phyloP scores from a whole-genome alignment of 805 yeast species.

The Candida chilensis region DNA sequence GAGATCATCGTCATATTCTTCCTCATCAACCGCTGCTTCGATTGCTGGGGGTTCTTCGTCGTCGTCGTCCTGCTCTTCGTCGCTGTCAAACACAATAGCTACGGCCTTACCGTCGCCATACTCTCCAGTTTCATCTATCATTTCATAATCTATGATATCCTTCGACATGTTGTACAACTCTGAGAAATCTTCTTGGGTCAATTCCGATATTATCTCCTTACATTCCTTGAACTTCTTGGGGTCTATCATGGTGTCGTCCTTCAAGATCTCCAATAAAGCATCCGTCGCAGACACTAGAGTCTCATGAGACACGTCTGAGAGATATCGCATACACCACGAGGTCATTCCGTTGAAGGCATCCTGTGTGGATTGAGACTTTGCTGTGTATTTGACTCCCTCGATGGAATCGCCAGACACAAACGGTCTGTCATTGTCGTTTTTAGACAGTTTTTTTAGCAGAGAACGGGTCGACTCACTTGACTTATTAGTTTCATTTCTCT shows the following conservation, averaged over 20 bases:
- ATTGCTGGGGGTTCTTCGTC: constrained; percentile 12
- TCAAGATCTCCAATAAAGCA: constrained; percentile 45
- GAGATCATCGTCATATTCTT: constrained; percentile 10
- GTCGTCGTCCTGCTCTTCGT: constrained; percentile 6
- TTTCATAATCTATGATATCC: constrained; percentile 42
- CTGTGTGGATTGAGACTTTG: constrained; percentile 44
- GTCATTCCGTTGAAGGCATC: constrained; percentile 48
- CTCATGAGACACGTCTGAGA: constrained; percentile 64
- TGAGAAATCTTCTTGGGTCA: constrained; percentile 35
- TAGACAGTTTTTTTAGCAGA: constrained; percentile 7
- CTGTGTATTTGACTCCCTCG: constrained; percentile 52
- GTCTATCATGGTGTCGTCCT: constrained; percentile 33
- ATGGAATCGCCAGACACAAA: constrained; percentile 20
- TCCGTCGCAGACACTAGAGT: constrained; percentile 67
- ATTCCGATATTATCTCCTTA: constrained; percentile 32
- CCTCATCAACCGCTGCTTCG: constrained; percentile 1
- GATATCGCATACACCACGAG: constrained; percentile 42
- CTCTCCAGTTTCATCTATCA: constrained; percentile 4
- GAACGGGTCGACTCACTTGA: constrained; percentile 2
- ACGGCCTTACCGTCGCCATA: constrained; percentile 3
- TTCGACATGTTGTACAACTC: constrained; percentile 33
- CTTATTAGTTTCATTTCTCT: constrained; percentile 8
- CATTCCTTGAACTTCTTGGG: constrained; percentile 36
- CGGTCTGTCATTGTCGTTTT: constrained; percentile 7
- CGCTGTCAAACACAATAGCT: constrained; percentile 4